A percentile compares a stretch with the other conserved stretches of the same genome.
Conservation (phyloP, 2,329 filamentous ascomycete genomes). For the Teratosphaeria gauchensis region DNA sequence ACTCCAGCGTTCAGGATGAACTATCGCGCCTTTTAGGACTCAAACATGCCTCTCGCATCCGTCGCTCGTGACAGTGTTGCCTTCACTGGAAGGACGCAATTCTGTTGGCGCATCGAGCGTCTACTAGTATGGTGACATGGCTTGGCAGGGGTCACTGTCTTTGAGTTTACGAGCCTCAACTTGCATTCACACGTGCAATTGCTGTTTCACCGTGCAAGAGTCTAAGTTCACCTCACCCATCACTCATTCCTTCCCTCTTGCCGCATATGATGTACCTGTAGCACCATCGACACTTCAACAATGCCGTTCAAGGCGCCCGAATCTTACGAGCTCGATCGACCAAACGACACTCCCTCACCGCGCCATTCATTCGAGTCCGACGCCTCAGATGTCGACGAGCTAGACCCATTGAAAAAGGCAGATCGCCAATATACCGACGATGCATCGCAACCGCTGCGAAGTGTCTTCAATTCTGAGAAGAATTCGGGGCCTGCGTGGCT, state of each 20-base stretch:
- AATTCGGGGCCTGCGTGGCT: slow-evolving; percentile 9
- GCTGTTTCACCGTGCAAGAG: background rate
- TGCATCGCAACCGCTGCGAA: slow-evolving; percentile 24
- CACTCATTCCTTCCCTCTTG: too few species aligned
- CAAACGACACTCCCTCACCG: slow-evolving; percentile 7
- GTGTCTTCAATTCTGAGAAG: slow-evolving; percentile 22
- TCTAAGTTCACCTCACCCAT: background rate
- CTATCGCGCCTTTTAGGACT: too few species aligned
- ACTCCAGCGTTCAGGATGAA: too few species aligned
- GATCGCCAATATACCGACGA: slow-evolving; percentile 31
- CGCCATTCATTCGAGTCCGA: slow-evolving; percentile 11
- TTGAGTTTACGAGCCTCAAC: background rate
- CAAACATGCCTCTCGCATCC: too few species aligned
- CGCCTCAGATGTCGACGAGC: slow-evolving; percentile 31
- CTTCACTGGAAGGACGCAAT: background rate
- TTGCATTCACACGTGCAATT: background rate
- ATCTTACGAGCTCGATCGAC: slow-evolving; percentile 20
- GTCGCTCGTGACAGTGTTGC: background rate
- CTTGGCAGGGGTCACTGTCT: background rate
- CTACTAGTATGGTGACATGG: background rate
- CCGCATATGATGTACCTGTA: too few species aligned
- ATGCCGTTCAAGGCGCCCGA: slow-evolving; percentile 22
- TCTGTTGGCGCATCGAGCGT: background rate
- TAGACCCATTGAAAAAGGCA: slow-evolving; percentile 35
- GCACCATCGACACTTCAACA: background rate